Base-by-base conservation (phyloP, 176 grass and related monocot species). In the Bonia amplexicaulis region DNA sequence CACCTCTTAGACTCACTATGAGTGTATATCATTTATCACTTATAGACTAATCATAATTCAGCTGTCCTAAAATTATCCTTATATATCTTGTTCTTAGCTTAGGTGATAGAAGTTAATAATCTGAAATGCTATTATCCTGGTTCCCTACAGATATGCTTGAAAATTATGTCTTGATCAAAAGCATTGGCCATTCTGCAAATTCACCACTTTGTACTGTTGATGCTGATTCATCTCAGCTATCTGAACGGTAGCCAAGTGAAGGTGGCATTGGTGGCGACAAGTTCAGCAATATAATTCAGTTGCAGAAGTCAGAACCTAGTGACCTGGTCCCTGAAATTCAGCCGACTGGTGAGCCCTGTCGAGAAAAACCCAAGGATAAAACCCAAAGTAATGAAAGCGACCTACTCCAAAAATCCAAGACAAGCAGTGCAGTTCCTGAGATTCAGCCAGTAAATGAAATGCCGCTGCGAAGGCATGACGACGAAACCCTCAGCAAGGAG, bases 381-480 rank as follows among this genome's bases (percentile, higher is more conserved):
- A 31, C 41, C 74, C 64, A 72, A 35, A 62, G 67, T 31, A 73
- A 86, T 54, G 87, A 86, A 83, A 61, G 76, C 11, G 84, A 87
- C 37, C 46, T 89, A 31, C 65, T 86, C 69, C 69, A n/a, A 42
- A 58, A 59, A 31, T 73, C 53, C 54, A 84, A 89, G 67, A 80
- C 58, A 35, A 87, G 62, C 73, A 85, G 64, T 76, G 59, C 17
- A 53, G 47, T 75, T 63, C 44, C 89, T 79, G 82, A 91, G 76
- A 81, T 81, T 79, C 85, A 87, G 63, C 75, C 40, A 41, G 37
- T 71, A 39, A 69, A 88, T 62, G 78, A 89, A 85, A 71, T 60
- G 0, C 35, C 59, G 7, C 26, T 48, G 17, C 60, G 37, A 53
- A 85, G 31, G 29, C 66, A 45, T 27, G 44, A 70, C 45, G 67